Base-by-base conservation (phyloP, 202 grass and related monocot species). In the Alloteropsis angusta region DNA sequence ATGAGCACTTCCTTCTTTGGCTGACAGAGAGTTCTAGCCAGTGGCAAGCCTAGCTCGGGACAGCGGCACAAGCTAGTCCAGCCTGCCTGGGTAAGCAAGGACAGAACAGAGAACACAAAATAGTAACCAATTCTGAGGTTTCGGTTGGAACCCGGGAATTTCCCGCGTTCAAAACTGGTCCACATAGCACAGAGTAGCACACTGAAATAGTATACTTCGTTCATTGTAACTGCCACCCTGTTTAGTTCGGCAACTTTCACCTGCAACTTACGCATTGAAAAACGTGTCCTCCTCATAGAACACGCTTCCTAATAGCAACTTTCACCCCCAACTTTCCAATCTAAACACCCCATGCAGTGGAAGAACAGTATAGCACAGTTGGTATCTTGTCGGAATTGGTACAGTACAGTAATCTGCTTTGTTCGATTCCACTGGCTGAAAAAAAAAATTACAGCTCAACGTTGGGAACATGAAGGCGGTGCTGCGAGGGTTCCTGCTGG, bases 401-500 rank as follows among this genome's bases (percentile, higher is more conserved):
- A 85, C 77, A 81, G 10, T 21, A 85, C 77, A 81, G 57, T 59
- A 49, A 18, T 1, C n/a, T 65, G 3, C 23, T 21, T 83, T 54
- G 18, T 63, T 55, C 78, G 32, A 71, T 30, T 78, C 17, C 17
- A n/a, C 13, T 76, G 52, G 18, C 34, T 22, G 4, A 9, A 41
- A 25, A 38, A 57, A 63, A 60, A 80, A 82, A 52, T 53, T 75
- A 69, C 80, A 85, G 87, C 77, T 85, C 38, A 77, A 81, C 59
- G 41, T 84, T 9, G 81, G 80, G 12, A 87, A 90, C 30, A 49
- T 98, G 85, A 85, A 77, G 54, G 62, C 82, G 36, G 55, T 91
- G 76, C 59, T 94, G 64, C 78, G 92, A 60, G 83, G 86, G 17
- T 85, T 85, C 60, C 59, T 90, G 19, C 41, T 93, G 54, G 80